Conservation (phyloP, 768 basidiomycete genomes). For the Psilocybe subaeruginosa region DNA sequence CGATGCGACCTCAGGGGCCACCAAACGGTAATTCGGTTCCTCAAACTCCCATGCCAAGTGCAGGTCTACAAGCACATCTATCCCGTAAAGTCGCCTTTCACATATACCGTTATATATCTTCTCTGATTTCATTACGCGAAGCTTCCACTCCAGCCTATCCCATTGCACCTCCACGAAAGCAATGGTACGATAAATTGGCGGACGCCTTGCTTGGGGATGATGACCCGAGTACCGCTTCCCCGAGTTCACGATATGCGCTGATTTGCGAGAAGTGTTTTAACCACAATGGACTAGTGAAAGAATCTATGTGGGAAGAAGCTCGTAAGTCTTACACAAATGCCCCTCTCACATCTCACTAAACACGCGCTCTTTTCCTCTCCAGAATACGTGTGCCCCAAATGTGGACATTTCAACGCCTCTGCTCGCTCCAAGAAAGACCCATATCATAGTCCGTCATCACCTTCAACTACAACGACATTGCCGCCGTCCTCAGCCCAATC, state of each 20-base stretch:
- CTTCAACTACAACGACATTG: conserved; percentile 19
- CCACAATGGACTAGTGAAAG: conserved; percentile 88
- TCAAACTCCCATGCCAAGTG: conserved; percentile 25
- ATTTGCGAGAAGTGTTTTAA: conserved; percentile 88
- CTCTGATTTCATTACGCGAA: conserved; percentile 12
- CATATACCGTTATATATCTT: background rate
- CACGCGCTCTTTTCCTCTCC: background rate
- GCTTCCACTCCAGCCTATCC: conserved; percentile 33
- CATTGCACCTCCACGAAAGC: conserved; percentile 60
- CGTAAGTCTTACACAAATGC: conserved; percentile 54
- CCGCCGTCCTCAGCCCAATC: conserved; percentile 10
- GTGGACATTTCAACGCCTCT: conserved; percentile 78
- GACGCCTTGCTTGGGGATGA: conserved; percentile 87
- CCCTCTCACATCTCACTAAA: background rate
- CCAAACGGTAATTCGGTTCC: conserved; percentile 20
- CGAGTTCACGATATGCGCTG: conserved; percentile 70
- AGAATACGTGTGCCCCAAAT: conserved; percentile 90
- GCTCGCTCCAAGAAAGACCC: conserved; percentile 36
- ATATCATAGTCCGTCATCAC: conserved; percentile 17
- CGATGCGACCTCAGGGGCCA: conserved; percentile 30
- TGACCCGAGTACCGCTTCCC: conserved; percentile 46
- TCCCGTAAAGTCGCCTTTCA: conserved; percentile 24
- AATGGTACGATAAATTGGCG: conserved; percentile 87
- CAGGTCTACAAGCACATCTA: conserved; percentile 29
- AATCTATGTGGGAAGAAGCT: conserved; percentile 77